Base-by-base conservation (phyloP, 495 filamentous ascomycete species). In the Lasiosphaeria ovina region DNA sequence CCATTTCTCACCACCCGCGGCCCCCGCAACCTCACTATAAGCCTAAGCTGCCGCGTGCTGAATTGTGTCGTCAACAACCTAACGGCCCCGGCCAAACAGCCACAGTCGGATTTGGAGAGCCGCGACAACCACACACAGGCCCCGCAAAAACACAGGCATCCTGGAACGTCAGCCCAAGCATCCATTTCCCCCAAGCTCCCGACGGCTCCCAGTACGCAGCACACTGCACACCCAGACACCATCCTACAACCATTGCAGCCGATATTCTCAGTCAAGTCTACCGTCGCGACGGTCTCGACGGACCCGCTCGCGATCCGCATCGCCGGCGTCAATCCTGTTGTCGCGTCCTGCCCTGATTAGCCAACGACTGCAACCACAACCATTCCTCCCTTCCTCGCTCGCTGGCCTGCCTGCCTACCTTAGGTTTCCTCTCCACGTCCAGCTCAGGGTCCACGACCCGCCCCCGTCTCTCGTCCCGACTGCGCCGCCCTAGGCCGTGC, bases 131-230 rank as follows among this genome's bases (percentile, higher is more conserved):
- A 24, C 24, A 24, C 24, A 24, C 0, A 48, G 57, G 62, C 62
- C 62, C 62, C 62, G 62, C 62, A 64, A 64, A 60, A 64, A 64
- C 62, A 64, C 52, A 57, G 53, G 52, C 55, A 64, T 53, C 53
- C 61, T 42, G 42, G 61, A 53, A 48, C 51, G 57, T 56, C 56
- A 63, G 61, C 61, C 61, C 61, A 59, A 58, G 51, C 56, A 51
- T 59, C 56, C 34, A 45, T 55, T 52, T 55, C 61, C 61, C 24
- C 55, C 58, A 59, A 47, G 55, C 61, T 59, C 35, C 47, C 47
- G 12, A 40, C 59, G 54, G 57, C 65, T 51, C 33, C 59, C 24
- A 24, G 24, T 2, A 24, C 24, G 24, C 24, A 24, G 24, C 24
- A 24, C 24, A 24, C 24, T 50, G 58, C 57, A 61, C 54, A 65